Percentiles rank a stretch among this genome's conserved stretches.
Conservation (phyloP, 1,284 basidiomycete species). For the Rhizoctonia solani region DNA sequence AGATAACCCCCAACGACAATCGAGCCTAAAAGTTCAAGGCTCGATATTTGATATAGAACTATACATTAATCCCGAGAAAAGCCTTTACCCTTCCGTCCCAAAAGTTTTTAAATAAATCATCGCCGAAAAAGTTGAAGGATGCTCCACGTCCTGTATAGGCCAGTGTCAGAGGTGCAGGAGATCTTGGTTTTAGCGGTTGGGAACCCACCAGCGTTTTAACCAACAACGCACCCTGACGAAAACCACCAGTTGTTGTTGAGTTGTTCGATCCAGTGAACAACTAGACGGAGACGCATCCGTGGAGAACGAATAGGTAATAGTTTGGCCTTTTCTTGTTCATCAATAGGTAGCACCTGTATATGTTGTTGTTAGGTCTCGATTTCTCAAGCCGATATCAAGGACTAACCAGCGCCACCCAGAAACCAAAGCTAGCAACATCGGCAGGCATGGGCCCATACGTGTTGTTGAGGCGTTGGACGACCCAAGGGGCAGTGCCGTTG, state of each 20-base stretch:
- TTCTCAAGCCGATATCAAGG: not conserved
- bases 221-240: constrained; percentile 46
- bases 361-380: not conserved
- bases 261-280: constrained; percentile 92
- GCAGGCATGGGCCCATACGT: constrained; percentile 70
- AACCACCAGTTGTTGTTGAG: constrained; percentile 70
- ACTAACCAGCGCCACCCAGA: constrained; percentile 83
- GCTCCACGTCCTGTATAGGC: constrained; percentile 12
- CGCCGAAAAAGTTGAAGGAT: constrained; percentile 31
- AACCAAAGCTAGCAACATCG: constrained; percentile 70
- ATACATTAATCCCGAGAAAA: constrained; percentile 28
- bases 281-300: constrained; percentile 75
- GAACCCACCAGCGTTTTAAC: constrained; percentile 25
- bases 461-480: constrained; percentile 80
- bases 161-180: not conserved
- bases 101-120: constrained; percentile 28
- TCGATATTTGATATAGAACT: constrained; percentile 18
- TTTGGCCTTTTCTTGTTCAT: constrained; percentile 91
- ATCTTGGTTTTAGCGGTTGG: not conserved
- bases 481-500: constrained; percentile 86
- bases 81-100: constrained; percentile 11
- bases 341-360: constrained; percentile 81
- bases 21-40: not conserved
- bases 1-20: too few relatives aligned
- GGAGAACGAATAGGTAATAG: constrained; percentile 87